These are phyloP conservation scores for Tuber microsphaerosporum DNA, from an alignment of 495 filamentous ascomycete species.

Conservation along the genomic window DNA sequence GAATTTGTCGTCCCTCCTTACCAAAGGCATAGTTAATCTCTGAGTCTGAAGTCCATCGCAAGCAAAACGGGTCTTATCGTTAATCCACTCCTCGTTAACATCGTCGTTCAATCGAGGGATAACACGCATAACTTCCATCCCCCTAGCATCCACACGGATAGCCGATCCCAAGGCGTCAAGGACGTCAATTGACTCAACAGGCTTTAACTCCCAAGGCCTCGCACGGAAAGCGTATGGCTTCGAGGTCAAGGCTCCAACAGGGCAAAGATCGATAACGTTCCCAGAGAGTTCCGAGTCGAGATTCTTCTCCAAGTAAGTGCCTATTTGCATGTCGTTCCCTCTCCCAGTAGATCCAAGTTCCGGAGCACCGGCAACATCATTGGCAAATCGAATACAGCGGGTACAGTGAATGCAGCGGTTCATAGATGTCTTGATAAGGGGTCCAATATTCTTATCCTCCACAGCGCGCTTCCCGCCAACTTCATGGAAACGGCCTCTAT, in stretches of 20 bases:
- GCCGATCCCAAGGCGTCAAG: constrained; percentile 87
- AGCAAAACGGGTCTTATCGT: constrained; percentile 94
- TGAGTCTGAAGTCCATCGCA: constrained; percentile 97
- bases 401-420: constrained; percentile 99
- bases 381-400: constrained; percentile 92
- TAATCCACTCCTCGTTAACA: constrained; percentile 99
- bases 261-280: constrained; percentile 96
- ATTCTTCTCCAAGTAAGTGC: constrained; percentile 88
- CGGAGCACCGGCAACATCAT: constrained; percentile 90
- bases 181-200: constrained; percentile 89
- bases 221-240: constrained; percentile 98
- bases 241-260: constrained; percentile 88
- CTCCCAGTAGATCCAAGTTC: constrained; percentile 89
- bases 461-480: constrained; percentile 88
- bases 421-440: constrained; percentile 99
- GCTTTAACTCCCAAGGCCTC: constrained; percentile 90
- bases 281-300: constrained; percentile 89
- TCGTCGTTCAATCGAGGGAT: constrained; percentile 90
- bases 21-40: constrained; percentile 80
- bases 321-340: constrained; percentile 95
- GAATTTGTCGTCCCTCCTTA: constrained; percentile 81
- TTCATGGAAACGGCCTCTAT: constrained; percentile 95
- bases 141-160: constrained; percentile 83
- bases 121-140: constrained; percentile 94
- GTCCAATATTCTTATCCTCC: constrained; percentile 98